Evolutionary conservation across 2,329 filamentous ascomycete species (phyloP), one percentile per base, ranked within the genome.

Genomic region (Sporothrix brunneoviolacea): DNA sequence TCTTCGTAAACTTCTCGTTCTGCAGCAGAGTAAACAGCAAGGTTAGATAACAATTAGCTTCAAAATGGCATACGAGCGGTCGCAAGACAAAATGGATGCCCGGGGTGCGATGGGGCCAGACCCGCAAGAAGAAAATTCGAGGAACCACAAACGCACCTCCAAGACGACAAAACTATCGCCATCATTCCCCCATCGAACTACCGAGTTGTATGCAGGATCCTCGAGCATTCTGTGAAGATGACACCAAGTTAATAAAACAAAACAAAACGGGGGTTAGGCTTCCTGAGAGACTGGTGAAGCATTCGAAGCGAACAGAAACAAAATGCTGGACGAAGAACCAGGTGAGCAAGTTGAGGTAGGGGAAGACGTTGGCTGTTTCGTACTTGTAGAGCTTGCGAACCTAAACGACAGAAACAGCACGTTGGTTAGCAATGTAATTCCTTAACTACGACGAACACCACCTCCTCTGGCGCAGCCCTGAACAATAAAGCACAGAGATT

Each of bases 361-460:
- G 41, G 39, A 53, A 46, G 43, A 42, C 54, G 42, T 57, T 16
- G 15, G 19, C 35, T 27, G 48, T 53, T 51, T 70, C 55, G 38
- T 83, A 97, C 91, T 95, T 95, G 79, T 96, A 97, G 58, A 97
- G 76, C 73, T 97, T 97, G 75, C 91, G 90, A 72, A 97, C 91
- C 91, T 96, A 60, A 28, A 33, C 36, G 33, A 22, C 42, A 16
- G 36, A 50, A 47, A 41, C 57, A 55, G 50, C 57, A 6, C n/a
- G 10, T 3, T 13, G 32, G 52, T 55, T 48, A 57, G 53, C 46
- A 44, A 30, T n/a, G n/a, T n/a, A n/a, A n/a, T n/a, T n/a, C n/a
- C n/a, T n/a, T n/a, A n/a, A n/a, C n/a, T n/a, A n/a, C n/a, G n/a
- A n/a, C n/a, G n/a, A n/a, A n/a, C n/a, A n/a, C n/a, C n/a, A n/a